Evolutionary conservation across 2,329 filamentous ascomycete genomes (phyloP).

Genomic region (Venturia nashicola): DNA sequence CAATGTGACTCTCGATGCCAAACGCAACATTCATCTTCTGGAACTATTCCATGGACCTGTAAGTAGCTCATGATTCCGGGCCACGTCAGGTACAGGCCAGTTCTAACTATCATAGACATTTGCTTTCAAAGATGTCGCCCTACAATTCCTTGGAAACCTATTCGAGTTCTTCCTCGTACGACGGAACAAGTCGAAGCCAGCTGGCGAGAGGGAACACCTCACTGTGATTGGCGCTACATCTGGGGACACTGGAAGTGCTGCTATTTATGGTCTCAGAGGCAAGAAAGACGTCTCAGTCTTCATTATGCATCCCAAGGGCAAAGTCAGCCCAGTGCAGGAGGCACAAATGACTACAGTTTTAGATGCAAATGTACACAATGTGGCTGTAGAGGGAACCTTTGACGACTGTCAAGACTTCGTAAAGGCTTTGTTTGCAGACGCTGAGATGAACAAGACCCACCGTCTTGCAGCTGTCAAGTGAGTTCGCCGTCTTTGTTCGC

Average conservation of each 20-base stretch:
- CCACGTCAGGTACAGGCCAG: too few species aligned
- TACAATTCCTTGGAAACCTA: slow-evolving; percentile 92
- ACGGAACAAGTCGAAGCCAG: slow-evolving; percentile 56
- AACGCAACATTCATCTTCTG: slow-evolving; percentile 66
- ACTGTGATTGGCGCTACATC: slow-evolving; percentile 30
- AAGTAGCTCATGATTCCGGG: neutral
- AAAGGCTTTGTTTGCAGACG: slow-evolving; percentile 81
- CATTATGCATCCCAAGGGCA: slow-evolving; percentile 85
- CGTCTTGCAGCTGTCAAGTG: slow-evolving; percentile 80
- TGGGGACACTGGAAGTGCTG: slow-evolving; percentile 67
- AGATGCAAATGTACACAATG: slow-evolving; percentile 84
- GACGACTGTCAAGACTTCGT: slow-evolving; percentile 97
- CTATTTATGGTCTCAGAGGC: slow-evolving; percentile 85
- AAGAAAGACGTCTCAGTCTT: slow-evolving; percentile 97
- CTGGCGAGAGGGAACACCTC: slow-evolving; percentile 40
- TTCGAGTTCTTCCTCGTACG: slow-evolving; percentile 76
- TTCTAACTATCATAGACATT: slow-evolving; percentile 42
- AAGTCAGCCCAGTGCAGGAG: slow-evolving; percentile 85
- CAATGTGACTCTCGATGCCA: slow-evolving; percentile 59
- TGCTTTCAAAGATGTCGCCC: slow-evolving; percentile 67
- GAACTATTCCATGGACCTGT: slow-evolving; percentile 87
- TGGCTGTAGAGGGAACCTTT: slow-evolving; percentile 81
- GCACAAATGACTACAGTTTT: slow-evolving; percentile 93
- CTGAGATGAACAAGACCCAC: slow-evolving; percentile 67
- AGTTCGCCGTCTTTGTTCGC: slow-evolving; percentile 31